Conservation (phyloP, 495 filamentous ascomycete genomes). For the Pyronema domesticum region DNA sequence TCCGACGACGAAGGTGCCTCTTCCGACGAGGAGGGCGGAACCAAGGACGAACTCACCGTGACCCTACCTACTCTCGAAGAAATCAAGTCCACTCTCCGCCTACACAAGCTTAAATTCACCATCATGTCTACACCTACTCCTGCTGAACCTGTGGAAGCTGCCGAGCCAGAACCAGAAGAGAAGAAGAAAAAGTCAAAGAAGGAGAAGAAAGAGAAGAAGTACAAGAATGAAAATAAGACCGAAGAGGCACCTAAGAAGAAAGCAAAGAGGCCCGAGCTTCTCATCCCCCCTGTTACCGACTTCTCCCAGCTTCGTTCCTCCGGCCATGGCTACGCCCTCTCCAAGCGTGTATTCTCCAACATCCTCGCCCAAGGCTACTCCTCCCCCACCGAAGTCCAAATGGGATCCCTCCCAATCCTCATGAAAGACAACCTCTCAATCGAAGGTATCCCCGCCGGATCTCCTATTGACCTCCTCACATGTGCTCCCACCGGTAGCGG, state of each 20-base stretch:
- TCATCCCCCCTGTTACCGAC: slow-evolving; percentile 55
- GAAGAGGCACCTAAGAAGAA: slow-evolving; percentile 32
- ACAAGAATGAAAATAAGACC: slow-evolving; percentile 32
- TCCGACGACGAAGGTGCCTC: background rate
- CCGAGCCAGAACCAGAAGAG: slow-evolving; percentile 32
- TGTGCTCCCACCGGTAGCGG: slow-evolving; percentile 92
- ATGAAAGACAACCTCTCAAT: slow-evolving; percentile 32
- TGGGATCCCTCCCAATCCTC: slow-evolving; percentile 65
- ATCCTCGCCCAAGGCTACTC: slow-evolving; percentile 66
- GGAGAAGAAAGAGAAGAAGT: slow-evolving; percentile 31
- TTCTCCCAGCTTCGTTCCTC: slow-evolving; percentile 52
- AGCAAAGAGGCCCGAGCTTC: slow-evolving; percentile 38
- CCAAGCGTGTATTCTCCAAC: slow-evolving; percentile 54
- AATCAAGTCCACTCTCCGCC: slow-evolving; percentile 52
- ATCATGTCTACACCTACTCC: slow-evolving; percentile 34
- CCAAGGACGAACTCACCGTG: slow-evolving; percentile 8
- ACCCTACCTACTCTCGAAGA: slow-evolving; percentile 41
- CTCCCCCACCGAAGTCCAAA: slow-evolving; percentile 82
- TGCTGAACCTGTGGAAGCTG: slow-evolving; percentile 19
- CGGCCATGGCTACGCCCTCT: slow-evolving; percentile 41
- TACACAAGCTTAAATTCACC: slow-evolving; percentile 76
- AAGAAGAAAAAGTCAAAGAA: slow-evolving; percentile 34
- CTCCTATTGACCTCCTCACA: slow-evolving; percentile 50
- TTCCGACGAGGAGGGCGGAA: background rate
- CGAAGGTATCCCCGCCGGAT: slow-evolving; percentile 18